Conservation (phyloP, 192 early-diverging fungal genomes). For the Coemansia sp. region DNA sequence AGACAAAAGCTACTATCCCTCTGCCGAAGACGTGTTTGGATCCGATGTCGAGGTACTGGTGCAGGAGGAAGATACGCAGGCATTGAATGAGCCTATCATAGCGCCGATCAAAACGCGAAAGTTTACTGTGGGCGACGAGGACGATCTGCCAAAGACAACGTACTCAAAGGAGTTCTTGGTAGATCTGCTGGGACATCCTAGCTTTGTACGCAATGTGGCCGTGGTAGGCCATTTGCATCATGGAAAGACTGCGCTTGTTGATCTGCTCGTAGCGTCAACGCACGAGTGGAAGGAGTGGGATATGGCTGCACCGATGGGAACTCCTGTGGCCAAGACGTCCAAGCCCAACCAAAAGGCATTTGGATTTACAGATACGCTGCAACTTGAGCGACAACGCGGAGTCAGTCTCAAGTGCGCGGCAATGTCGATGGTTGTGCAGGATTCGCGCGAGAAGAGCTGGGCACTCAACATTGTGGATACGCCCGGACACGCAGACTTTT, state of each 20-base stretch:
- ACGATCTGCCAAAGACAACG: conserved; percentile 73
- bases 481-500: conserved; percentile 94
- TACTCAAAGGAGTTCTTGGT: conserved; percentile 92
- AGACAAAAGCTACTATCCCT: conserved; percentile 98
- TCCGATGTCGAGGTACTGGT: conserved; percentile 92
- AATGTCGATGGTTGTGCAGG: conserved; percentile 85
- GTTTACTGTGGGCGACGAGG: conserved; percentile 81
- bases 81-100: conserved; percentile 90
- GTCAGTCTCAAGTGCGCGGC: conserved; percentile 93
- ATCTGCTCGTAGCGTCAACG: conserved; percentile 87
- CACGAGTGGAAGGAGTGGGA: conserved; percentile 68
- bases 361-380: conserved; percentile 82
- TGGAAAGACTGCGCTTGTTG: conserved; percentile 93
- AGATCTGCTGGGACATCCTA: conserved; percentile 77
- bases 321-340: conserved; percentile 32
- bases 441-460: conserved; percentile 84
- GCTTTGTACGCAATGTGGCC: conserved; percentile 83
- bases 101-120: conserved; percentile 85
- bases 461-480: conserved; percentile 90
- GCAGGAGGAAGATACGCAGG: conserved; percentile 97
- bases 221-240: conserved; percentile 96
- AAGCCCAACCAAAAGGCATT: conserved; percentile 34
- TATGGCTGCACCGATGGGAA: conserved; percentile 28
- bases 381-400: conserved; percentile 84
- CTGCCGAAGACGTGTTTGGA: conserved; percentile 96